These are phyloP conservation scores for Myxozyma monticola DNA, from an alignment of 805 yeast genomes.

Conservation along the genomic window DNA sequence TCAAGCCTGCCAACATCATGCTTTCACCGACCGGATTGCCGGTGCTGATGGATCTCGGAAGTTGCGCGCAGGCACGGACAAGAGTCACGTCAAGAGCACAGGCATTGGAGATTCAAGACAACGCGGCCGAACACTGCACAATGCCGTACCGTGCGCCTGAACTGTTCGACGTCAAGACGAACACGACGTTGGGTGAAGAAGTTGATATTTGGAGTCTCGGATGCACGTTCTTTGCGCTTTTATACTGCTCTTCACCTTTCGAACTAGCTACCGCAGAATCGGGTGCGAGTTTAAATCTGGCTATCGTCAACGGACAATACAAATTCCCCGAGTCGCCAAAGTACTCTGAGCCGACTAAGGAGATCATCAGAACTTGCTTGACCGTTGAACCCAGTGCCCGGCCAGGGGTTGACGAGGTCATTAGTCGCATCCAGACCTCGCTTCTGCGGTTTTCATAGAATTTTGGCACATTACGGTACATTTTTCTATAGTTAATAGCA, in stretches of 20 bases:
- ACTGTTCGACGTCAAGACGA: conserved; percentile 70
- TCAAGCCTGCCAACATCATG: conserved; percentile 90
- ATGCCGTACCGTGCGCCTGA: conserved; percentile 91
- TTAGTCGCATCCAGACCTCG: conserved; percentile 44
- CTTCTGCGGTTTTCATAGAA: background rate
- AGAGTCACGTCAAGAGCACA: conserved; percentile 59
- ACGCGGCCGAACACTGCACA: conserved; percentile 82
- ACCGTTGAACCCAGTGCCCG: conserved; percentile 60
- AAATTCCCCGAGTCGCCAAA: conserved; percentile 53
- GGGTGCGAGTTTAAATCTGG: conserved; percentile 79
- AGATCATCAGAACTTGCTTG: conserved; percentile 60
- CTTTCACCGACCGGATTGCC: conserved; percentile 71
- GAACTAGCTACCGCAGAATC: conserved; percentile 76
- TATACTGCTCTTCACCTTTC: conserved; percentile 83
- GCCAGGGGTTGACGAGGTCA: conserved; percentile 62
- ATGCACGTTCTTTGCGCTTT: conserved; percentile 71
- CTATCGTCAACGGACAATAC: conserved; percentile 68
- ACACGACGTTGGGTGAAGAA: conserved; percentile 63
- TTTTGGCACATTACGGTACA: background rate
- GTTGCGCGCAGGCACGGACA: conserved; percentile 65
- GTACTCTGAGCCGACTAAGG: conserved; percentile 58
- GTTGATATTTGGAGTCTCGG: conserved; percentile 94
- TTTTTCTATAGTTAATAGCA: background rate
- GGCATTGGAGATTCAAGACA: conserved; percentile 75
- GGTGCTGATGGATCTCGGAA: conserved; percentile 81